Evolutionary conservation across 768 basidiomycete species (phyloP).

Genomic region (Auriscalpium vulgare): DNA sequence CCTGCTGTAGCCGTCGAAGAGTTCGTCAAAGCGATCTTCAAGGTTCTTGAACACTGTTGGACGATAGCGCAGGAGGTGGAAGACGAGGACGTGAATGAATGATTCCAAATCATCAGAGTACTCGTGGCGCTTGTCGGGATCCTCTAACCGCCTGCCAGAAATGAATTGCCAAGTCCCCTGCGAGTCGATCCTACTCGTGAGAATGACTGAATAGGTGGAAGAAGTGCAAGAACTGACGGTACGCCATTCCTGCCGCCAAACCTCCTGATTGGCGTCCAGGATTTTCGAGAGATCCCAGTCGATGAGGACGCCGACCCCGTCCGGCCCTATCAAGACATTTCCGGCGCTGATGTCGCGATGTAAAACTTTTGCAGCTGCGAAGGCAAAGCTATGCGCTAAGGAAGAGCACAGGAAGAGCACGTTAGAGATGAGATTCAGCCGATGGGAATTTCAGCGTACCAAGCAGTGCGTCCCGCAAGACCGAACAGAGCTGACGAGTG

Average conservation of each 20-base stretch:
- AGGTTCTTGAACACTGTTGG: background rate
- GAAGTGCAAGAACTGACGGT: background rate
- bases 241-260: background rate
- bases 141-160: background rate
- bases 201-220: background rate
- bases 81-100: background rate
- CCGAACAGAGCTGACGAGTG: background rate
- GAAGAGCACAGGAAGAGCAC: background rate
- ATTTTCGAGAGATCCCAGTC: conserved; percentile 4
- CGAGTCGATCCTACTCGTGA: background rate
- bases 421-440: background rate
- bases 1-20: background rate
- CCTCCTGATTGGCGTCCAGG: background rate
- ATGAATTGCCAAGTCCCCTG: background rate
- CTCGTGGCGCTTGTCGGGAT: background rate
- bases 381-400: background rate
- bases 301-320: background rate
- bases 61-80: background rate
- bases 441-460: background rate
- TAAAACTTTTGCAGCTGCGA: background rate
- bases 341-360: conserved; percentile 9
- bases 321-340: conserved; percentile 2
- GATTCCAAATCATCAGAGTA: background rate
- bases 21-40: background rate
- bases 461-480: background rate